phyloP scores from a whole-genome alignment of 1,284 basidiomycete species.

The Ganoderma meredithae region DNA sequence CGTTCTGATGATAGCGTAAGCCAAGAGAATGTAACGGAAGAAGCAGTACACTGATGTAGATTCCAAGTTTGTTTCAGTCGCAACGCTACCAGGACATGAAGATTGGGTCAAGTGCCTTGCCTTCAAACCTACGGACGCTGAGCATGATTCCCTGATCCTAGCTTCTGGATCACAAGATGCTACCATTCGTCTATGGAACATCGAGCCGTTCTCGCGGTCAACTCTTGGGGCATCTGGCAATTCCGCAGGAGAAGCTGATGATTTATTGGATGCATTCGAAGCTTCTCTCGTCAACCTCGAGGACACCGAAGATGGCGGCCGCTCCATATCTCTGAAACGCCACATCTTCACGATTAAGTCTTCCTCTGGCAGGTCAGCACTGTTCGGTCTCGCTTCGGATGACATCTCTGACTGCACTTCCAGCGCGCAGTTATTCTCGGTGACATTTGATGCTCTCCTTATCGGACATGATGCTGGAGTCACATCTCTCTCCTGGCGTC shows the following conservation, averaged over 20 bases:
- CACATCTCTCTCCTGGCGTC: constrained; percentile 87
- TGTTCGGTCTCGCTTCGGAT: constrained; percentile 11
- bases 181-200: constrained; percentile 90
- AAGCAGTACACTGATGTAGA: constrained; percentile 8
- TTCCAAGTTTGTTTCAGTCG: constrained; percentile 64
- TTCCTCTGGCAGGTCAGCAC: constrained; percentile 54
- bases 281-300: constrained; percentile 74
- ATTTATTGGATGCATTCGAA: constrained; percentile 89
- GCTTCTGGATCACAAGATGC: constrained; percentile 95
- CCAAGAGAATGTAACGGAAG: constrained; percentile 3
- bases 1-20: constrained; percentile 64
- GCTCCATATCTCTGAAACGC: constrained; percentile 85
- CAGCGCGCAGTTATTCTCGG: constrained; percentile 70
- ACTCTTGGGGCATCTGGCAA: constrained; percentile 30
- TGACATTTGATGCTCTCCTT: constrained; percentile 91
- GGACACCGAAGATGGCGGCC: constrained; percentile 70
- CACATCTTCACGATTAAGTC: constrained; percentile 76
- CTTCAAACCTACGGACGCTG: constrained; percentile 54
- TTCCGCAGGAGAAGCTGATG: constrained; percentile 57
- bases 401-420: not conserved
- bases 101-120: constrained; percentile 90
- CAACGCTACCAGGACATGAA: constrained; percentile 84
- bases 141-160: constrained; percentile 58
- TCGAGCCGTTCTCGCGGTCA: constrained; percentile 53
- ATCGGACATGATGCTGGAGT: constrained; percentile 92